Evolutionary conservation across 2,329 filamentous ascomycete genomes (phyloP).

Genomic region (Orbilia blumenaviensis): DNA sequence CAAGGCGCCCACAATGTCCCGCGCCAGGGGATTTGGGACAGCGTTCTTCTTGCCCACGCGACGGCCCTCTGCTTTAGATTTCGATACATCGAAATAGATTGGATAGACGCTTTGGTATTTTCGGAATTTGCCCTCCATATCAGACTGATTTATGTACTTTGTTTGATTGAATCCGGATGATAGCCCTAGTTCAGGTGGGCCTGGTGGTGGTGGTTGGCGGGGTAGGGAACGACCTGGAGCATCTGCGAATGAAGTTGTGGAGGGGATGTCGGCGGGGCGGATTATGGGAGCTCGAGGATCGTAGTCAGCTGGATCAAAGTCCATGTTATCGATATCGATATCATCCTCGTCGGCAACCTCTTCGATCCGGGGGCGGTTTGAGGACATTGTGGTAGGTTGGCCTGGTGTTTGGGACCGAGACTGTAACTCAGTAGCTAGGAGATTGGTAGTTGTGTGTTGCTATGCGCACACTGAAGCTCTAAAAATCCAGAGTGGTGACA

Average conservation of each 20-base stretch:
- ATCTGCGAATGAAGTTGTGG: constrained; percentile 61
- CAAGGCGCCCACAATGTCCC: constrained; percentile 88
- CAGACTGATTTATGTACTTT: constrained; percentile 61
- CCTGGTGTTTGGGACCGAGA: no score
- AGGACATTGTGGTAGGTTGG: constrained; percentile 68
- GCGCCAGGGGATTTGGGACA: constrained; percentile 83
- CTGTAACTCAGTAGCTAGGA: no score
- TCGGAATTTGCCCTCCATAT: constrained; percentile 70
- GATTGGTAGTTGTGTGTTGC: neutral
- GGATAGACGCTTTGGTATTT: constrained; percentile 91
- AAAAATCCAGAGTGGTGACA: constrained; percentile 25
- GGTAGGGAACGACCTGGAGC: constrained; percentile 59
- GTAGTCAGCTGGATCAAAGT: constrained; percentile 84
- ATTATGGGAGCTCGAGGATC: constrained; percentile 66
- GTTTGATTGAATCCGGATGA: constrained; percentile 56
- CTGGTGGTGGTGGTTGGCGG: constrained; percentile 58
- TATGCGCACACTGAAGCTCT: constrained; percentile 14
- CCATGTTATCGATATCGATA: constrained; percentile 70
- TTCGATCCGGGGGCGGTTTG: constrained; percentile 82
- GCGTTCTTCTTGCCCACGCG: constrained; percentile 78
- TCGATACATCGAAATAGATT: constrained; percentile 86
- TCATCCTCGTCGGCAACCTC: constrained; percentile 76
- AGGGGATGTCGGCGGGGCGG: constrained; percentile 62
- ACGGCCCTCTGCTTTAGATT: constrained; percentile 79
- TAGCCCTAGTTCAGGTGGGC: constrained; percentile 13